Base-by-base conservation (phyloP, 495 filamentous ascomycete species). In the Apiosordaria backusii region DNA sequence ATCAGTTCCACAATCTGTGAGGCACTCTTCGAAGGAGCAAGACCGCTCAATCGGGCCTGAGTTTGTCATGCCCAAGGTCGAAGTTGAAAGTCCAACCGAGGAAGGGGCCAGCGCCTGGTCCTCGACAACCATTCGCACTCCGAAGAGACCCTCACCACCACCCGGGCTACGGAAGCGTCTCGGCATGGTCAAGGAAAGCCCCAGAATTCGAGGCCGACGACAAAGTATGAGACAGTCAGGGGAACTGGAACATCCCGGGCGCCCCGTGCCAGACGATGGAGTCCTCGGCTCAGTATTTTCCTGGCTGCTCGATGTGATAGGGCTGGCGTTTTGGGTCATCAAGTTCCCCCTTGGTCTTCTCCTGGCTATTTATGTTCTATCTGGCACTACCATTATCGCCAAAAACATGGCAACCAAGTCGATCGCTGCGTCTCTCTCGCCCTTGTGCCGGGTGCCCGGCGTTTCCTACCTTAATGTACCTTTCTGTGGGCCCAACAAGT, bases 391-490 rank as follows among this genome's bases (percentile, higher is more conserved):
- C 19, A 75, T 85, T 57, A 70, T 86, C 50, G 75, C 79, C 35
- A 77, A 82, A 21, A 85, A 86, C 66, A 76, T 85, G 67, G 65
- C 87, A 16, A 82, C 81, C 15, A 78, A 71, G 50, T 81, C 82
- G 2, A 65, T 83, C 61, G 74, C 77, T 57, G 77, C 79, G 23
- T 81, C 81, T 35, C 66, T 92, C n/a, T 84, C 83, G 10, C 88
- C 89, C 0, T 50, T 92, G 23, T 92, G 90, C 70, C 78, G 80
- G 21, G 74, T 92, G 1, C 89, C 90, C 0, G 87, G 87, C 7
- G 79, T 75, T 16, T 85, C 84, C 1, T 72, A 83, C 18, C 68
- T 91, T 9, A 74, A 82, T 63, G 73, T 90, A 5, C 84, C 88
- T 18, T 86, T 90, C 68, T 92, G 89, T 67, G 71, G 80, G 4